Base-by-base conservation (phyloP, 148 eudicot genomes). In the Agrostemma githago region DNA sequence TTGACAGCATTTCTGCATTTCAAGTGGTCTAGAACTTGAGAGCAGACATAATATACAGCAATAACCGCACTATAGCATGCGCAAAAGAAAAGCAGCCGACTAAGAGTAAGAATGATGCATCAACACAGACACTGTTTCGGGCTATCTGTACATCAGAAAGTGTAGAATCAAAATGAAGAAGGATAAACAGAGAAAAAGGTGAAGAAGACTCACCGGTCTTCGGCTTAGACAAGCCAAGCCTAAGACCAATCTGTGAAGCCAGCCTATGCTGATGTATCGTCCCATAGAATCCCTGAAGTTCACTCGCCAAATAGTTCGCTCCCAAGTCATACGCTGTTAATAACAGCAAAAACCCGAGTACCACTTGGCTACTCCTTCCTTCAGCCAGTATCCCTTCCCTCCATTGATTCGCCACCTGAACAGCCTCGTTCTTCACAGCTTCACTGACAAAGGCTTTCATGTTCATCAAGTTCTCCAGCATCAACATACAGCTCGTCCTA, bases 381-480 rank as follows among this genome's bases (percentile, higher is more conserved):
- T 65, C 71, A 15, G 26, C 51, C 38, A 15, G 6, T 63, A 74
- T 65, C 10, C 43, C 68, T 6, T 74, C 53, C 70, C 62, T 38
- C 71, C 77, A 74, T 6, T 51, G 21, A 12, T 26, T 17, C 4
- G 77, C 71, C 63, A 74, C 62, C 46, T 53, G 51, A 4, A 65
- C 41, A 65, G 77, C 77, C 11, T 74, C 77, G 9, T 65, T 65
- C 48, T 20, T 64, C 63, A 74, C 71, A 51, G 71, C 51, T 74
- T 65, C 77, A 53, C 77, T 74, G 6, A 65, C n/a, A 37, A 8
- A 5, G 14, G 63, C 39, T 1, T 74, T 53, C 61, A 66, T 66
- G 53, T 51, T 66, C 70, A 74, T 74, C 77, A 74, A 26, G 62
- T 34, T 59, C 71, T 74, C 77, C 62, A 74, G 39, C 62, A 74